Percentiles rank a stretch among this genome's conserved stretches.
Conservation (phyloP, 1,139 yeast genomes). For the Diutina neorugosa region DNA sequence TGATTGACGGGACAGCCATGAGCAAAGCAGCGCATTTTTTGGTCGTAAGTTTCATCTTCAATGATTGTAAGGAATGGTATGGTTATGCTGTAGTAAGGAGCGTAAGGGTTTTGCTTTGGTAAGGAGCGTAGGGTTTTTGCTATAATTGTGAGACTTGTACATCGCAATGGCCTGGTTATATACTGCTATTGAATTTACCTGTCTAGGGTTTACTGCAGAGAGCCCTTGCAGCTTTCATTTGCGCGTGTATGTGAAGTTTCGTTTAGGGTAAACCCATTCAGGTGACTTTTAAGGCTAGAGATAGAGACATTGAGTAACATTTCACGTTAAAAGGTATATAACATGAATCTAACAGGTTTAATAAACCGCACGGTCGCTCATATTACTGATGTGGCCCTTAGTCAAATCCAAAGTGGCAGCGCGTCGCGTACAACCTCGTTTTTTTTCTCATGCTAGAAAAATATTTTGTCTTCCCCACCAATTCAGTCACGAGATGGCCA, state of each 20-base stretch:
- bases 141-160: not conserved
- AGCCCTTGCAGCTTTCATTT: not conserved
- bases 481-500: not conserved
- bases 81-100: not conserved
- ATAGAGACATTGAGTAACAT: too few species aligned
- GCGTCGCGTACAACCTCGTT: not conserved
- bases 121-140: slow-evolving; percentile 2
- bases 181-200: not conserved
- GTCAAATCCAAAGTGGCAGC: not conserved
- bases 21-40: not conserved
- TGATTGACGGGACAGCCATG: not conserved
- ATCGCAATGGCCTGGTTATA: not conserved
- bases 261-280: too few species aligned
- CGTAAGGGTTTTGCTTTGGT: not conserved
- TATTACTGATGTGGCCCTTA: not conserved
- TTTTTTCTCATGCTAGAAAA: too few species aligned
- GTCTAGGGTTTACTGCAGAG: not conserved
- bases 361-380: too few species aligned
- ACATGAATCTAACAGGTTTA: too few species aligned
- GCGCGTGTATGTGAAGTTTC: not conserved
- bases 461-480: not conserved
- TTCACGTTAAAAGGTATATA: too few species aligned
- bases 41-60: not conserved
- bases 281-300: too few species aligned
- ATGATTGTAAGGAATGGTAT: not conserved